These are phyloP conservation scores for Cinnamomum micranthum DNA, from an alignment of 164 flowering plant genomes.

Conservation along the genomic window DNA sequence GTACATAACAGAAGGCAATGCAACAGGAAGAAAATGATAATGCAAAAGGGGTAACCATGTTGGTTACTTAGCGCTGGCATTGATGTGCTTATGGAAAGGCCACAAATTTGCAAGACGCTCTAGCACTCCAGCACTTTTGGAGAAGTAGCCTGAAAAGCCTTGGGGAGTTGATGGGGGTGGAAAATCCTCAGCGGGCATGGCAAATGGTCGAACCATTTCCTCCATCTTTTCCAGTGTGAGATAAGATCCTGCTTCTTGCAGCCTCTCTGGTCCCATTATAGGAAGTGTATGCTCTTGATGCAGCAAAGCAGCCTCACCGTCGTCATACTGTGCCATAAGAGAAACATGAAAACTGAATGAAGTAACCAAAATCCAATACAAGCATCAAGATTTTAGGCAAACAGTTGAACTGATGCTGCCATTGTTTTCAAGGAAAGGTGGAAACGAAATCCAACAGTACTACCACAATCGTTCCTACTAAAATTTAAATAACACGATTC, in stretches of 20 bases:
- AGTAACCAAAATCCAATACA: neutral
- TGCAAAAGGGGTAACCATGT: too few relatives aligned
- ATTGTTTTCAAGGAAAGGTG: too few relatives aligned
- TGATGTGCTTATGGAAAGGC: constrained; percentile 82
- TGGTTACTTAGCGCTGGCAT: constrained; percentile 41
- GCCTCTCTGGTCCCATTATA: constrained; percentile 96
- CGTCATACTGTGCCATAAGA: constrained; percentile 50
- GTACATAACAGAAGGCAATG: too few relatives aligned
- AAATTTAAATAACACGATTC: too few relatives aligned
- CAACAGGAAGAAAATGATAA: too few relatives aligned
- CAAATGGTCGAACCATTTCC: constrained; percentile 81
- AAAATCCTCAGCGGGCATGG: constrained; percentile 99
- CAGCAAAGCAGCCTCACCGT: constrained; percentile 63
- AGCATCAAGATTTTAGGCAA: too few relatives aligned
- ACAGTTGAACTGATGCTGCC: too few relatives aligned
- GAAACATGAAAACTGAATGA: neutral
- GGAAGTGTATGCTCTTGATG: constrained; percentile 95
- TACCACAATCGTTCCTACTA: too few relatives aligned
- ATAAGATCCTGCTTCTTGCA: constrained; percentile 88
- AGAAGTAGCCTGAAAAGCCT: constrained; percentile 93
- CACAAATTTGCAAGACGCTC: constrained; percentile 91
- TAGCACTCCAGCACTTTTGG: constrained; percentile 78
- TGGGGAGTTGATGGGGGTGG: constrained; percentile 77
- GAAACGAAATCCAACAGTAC: too few relatives aligned
- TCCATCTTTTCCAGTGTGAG: constrained; percentile 86